A percentile compares a stretch with the other conserved stretches of the same genome.
Conservation (phyloP, 441 rosid species). For the Brassica hybrid region DNA sequence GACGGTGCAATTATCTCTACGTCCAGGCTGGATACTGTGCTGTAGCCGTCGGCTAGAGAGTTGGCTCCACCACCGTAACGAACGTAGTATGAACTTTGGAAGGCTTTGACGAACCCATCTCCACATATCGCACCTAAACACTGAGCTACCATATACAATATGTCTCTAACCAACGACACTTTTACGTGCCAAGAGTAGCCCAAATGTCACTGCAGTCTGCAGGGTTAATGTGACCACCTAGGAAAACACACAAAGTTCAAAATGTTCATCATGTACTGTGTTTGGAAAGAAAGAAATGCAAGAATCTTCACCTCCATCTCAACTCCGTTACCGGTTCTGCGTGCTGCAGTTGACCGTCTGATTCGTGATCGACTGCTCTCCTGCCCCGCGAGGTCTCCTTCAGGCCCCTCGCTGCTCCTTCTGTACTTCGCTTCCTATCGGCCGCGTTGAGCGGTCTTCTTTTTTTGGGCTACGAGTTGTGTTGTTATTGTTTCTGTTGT, state of each 20-base stretch:
- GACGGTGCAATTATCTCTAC: conserved; percentile 91
- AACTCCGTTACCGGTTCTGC: no score
- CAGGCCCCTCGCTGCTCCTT: no score
- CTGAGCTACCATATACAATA: conserved; percentile 56
- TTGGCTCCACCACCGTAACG: conserved; percentile 77
- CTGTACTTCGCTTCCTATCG: no score
- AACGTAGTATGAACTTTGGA: conserved; percentile 42
- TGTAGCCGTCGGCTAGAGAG: conserved; percentile 59
- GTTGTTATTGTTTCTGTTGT: no score
- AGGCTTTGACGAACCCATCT: conserved; percentile 58
- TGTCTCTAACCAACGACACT: conserved; percentile 54
- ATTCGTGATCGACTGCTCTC: no score
- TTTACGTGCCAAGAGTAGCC: conserved; percentile 56
- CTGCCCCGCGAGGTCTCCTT: no score
- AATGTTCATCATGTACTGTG: no score
- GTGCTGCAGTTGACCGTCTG: no score
- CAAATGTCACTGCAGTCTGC: conserved; percentile 57
- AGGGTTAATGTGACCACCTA: conserved; percentile 64
- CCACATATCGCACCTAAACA: conserved; percentile 66
- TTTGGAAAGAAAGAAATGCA: no score
- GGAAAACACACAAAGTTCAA: not conserved
- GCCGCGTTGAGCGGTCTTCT: no score
- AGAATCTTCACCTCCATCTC: no score
- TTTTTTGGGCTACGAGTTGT: no score
- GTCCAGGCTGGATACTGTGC: conserved; percentile 81